phyloP scores from a whole-genome alignment of 1,139 yeast species.

The Hyphopichia khmerensis region DNA sequence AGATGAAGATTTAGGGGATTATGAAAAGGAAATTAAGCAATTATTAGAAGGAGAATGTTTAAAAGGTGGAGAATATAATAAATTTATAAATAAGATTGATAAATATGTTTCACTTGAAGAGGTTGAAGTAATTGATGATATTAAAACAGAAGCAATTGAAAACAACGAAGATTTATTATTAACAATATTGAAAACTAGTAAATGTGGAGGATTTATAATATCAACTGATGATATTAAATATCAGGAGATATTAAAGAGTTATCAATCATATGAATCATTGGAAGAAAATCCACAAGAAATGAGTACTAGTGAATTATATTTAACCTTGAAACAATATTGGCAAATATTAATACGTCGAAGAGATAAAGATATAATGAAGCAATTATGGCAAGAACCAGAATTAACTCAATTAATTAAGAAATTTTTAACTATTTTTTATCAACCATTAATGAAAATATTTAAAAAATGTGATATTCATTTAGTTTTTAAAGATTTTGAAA shows the following conservation, averaged over 20 bases:
- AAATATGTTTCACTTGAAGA: conserved; percentile 18
- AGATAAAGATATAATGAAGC: conserved; percentile 73
- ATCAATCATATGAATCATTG: conserved; percentile 18
- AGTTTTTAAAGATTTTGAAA: conserved; percentile 71
- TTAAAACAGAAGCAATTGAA: conserved; percentile 23
- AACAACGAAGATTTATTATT: conserved; percentile 23
- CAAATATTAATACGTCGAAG: conserved; percentile 63
- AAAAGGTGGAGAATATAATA: conserved; percentile 13
- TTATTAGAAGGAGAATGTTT: conserved; percentile 35
- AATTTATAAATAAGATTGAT: conserved; percentile 26
- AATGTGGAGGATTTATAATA: background rate
- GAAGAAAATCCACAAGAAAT: conserved; percentile 12
- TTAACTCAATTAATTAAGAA: conserved; percentile 70
- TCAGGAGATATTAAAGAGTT: conserved; percentile 1
- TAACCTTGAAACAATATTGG: conserved; percentile 60
- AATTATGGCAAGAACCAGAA: conserved; percentile 83
- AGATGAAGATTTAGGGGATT: conserved; percentile 74
- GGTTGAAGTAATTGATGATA: conserved; percentile 14
- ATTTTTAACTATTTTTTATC: conserved; percentile 73
- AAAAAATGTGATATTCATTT: conserved; percentile 74
- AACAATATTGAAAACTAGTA: conserved; percentile 15
- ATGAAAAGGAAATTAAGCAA: conserved; percentile 52
- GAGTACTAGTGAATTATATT: conserved; percentile 29
- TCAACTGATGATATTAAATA: background rate
- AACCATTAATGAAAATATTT: conserved; percentile 77